A percentile compares a stretch with the other conserved stretches of the same genome.
These are phyloP conservation scores for Fraxinus sp. DNA, from an alignment of 305 asterid species.

Conservation along the genomic window DNA sequence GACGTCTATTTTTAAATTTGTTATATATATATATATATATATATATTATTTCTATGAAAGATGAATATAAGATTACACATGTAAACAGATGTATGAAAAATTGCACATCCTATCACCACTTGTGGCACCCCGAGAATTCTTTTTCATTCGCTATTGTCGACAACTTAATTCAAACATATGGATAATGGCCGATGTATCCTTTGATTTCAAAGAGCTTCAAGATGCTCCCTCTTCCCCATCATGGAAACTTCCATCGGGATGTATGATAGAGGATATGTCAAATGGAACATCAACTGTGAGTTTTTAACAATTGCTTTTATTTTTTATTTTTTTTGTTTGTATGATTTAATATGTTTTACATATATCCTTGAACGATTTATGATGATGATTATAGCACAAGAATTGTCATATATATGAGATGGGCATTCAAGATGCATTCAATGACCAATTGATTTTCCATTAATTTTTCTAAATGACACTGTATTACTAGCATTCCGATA, in stretches of 20 bases:
- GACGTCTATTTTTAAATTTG: not conserved
- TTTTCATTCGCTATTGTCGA: conserved; percentile 53
- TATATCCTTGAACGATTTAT: not conserved
- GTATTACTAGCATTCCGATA: not conserved
- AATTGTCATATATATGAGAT: not conserved
- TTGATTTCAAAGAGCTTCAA: conserved; percentile 38
- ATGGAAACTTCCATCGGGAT: conserved; percentile 78
- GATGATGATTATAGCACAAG: not conserved
- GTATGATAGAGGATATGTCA: conserved; percentile 54
- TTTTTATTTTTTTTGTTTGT: not conserved
- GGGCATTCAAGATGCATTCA: not conserved
- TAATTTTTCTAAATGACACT: not conserved
- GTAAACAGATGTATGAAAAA: conserved; percentile 59
- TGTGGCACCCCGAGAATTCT: conserved; percentile 68
- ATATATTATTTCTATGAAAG: not conserved
- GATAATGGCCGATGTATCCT: conserved; percentile 60
- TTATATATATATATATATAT: not conserved
- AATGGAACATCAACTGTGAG: conserved; percentile 59
- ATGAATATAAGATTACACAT: not conserved
- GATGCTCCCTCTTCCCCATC: conserved; percentile 40
- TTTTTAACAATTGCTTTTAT: not conserved
- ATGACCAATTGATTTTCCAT: not conserved
- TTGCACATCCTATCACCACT: conserved; percentile 67
- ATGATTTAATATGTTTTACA: not conserved
- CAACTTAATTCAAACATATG: conserved; percentile 53